Evolutionary conservation across 2,329 filamentous ascomycete genomes (phyloP), one percentile per base, ranked within the genome.

Genomic region (Ceratocystis variospora): DNA sequence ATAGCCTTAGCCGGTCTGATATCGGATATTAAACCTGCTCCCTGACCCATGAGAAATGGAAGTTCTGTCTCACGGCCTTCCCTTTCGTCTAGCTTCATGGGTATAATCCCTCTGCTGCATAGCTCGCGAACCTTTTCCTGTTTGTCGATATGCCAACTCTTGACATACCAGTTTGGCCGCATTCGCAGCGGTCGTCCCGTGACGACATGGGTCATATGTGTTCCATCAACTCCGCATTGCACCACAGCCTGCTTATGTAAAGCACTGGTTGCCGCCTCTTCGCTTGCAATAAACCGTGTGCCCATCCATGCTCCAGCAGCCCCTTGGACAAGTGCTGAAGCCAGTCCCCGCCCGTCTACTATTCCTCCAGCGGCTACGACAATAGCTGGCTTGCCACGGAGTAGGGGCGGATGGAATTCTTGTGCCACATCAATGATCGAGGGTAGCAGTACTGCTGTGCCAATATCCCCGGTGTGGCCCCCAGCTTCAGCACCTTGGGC

Each of bases 401-500:
- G 77, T 73, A 84, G 76, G 19, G 85, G 80, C 5, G 88, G 90
- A 72, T 78, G 82, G 75, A 93, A 95, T 69, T 78, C 79, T 69
- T 79, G 77, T 64, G 91, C 91, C 0, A 95, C 87, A 74, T 96
- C 93, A 62, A 90, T 90, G 2, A 96, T 88, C 0, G 89, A 84
- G 0, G 93, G 93, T 65, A 96, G 86, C 45, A 97, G 81, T 66
- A 97, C 87, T n/a, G 85, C 88, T 72, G 86, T 92, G 1, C 90
- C 86, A 57, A 96, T 85, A 68, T 94, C 87, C 37, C 92, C 92
- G 1, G 93, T 96, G 77, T 97, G 93, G 0, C 92, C 93, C 19
- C 93, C 93, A 1, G 92, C 93, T 75, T 97, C 93, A 63, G 90
- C 90, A 61, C 93, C 93, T 78, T 97, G 93, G 1, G 92, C 87